Evolutionary conservation across 345 rosid genomes (phyloP), one percentile per base, ranked within the genome.

Genomic region (Heritiera littoralis): DNA sequence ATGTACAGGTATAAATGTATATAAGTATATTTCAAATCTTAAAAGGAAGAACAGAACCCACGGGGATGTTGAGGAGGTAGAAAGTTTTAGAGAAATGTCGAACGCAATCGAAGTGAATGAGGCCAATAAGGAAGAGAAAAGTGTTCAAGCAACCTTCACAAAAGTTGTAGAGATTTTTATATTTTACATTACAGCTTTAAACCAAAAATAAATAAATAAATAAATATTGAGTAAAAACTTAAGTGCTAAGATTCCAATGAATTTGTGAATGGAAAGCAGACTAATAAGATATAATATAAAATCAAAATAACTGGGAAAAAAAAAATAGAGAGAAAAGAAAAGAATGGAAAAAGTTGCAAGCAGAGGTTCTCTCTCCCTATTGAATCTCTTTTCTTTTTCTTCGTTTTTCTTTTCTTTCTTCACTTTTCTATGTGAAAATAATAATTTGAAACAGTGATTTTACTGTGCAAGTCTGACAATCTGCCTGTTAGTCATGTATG

Each of bases 191-290:
- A 32, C 18, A 17, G 7, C n/a, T 30, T 72, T 72, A 1, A 52
- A 54, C 9, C 9, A 52, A 32, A 72, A 72, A 32, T 35, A 35
- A 1, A 35, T 35, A 35, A 35, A 35, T 35, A 35, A 35, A 72
- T 35, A 35, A 54, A 66, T 59, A 67, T 81, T 67, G 32, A 58
- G 81, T 51, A 78, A 32, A 80, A 87, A 73, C 93, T 88, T 86
- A 84, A 32, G 80, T 67, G 86, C 84, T 87, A 92, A 90, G 97
- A 75, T 85, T 90, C 86, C 85, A 61, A 61, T 66, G 86, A 82
- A 83, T 52, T 72, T 61, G 73, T 72, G 48, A 18, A 55, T n/a
- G 9, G 51, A 49, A 8, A 68, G 43, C 30, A 46, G 13, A 79
- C 2, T 9, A 32, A 60, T 18, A 30, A 30, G 43, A 63, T 30